Evolutionary conservation across 805 yeast species (phyloP).

Genomic region (Candida boleticola): DNA sequence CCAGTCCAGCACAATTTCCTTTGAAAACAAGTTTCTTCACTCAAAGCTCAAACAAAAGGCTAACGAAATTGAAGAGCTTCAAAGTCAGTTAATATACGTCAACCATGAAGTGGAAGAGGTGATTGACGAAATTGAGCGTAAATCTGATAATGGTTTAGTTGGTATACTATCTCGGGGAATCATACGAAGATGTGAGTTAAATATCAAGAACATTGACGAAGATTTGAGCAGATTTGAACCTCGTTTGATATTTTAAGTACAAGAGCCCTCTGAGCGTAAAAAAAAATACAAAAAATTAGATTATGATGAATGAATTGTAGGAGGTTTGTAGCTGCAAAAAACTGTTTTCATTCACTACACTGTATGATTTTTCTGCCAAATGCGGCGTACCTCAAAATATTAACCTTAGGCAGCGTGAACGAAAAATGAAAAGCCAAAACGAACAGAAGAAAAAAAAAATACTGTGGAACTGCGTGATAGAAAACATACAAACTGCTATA

Average conservation of each 20-base stretch:
- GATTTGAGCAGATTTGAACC: constrained; percentile 18
- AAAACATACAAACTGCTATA: too few species aligned
- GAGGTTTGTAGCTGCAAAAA: background rate
- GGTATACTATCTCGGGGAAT: constrained; percentile 4
- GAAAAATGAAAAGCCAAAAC: too few species aligned
- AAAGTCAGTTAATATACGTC: constrained; percentile 22
- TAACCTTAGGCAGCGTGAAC: too few species aligned
- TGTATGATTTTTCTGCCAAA: too few species aligned
- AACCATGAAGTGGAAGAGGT: constrained; percentile 16
- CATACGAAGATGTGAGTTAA: constrained; percentile 7
- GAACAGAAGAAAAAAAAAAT: background rate
- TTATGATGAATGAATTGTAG: too few species aligned
- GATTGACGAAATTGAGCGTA: constrained; percentile 5
- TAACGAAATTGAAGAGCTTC: constrained; percentile 21
- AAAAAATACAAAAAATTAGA: too few species aligned
- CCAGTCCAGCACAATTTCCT: constrained; percentile 26
- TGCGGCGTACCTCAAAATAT: too few species aligned
- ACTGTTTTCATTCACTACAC: too few species aligned
- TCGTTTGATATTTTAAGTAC: constrained; percentile 8
- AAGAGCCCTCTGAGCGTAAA: too few species aligned
- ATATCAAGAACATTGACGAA: constrained; percentile 8
- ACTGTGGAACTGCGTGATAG: too few species aligned
- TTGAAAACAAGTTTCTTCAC: constrained; percentile 34
- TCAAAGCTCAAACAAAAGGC: constrained; percentile 16
- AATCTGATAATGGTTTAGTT: constrained; percentile 2